A percentile compares a stretch with the other conserved stretches of the same genome.
Conservation (phyloP, 805 yeast genomes). For the Phaffomyces antillensis region DNA sequence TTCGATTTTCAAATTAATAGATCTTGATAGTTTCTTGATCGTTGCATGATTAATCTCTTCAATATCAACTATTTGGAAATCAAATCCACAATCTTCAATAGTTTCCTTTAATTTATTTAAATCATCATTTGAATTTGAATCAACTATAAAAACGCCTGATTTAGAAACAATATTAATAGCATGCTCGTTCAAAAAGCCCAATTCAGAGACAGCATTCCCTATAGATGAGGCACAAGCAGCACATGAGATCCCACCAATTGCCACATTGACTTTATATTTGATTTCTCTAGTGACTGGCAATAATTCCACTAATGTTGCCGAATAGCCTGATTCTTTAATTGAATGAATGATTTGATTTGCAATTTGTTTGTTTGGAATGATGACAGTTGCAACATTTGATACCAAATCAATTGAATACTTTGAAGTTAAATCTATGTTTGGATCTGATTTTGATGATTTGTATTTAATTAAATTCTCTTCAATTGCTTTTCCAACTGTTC, state of each 20-base stretch:
- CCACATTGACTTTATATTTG: conserved; percentile 47
- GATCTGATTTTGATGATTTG: conserved; percentile 2
- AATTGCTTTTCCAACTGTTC: conserved; percentile 40
- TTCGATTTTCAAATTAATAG: conserved; percentile 46
- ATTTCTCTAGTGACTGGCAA: conserved; percentile 47
- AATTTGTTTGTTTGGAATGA: conserved; percentile 44
- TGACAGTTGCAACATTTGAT: conserved; percentile 44
- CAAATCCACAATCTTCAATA: conserved; percentile 64
- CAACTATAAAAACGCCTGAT: conserved; percentile 54
- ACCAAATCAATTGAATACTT: conserved; percentile 44
- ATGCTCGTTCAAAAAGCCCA: conserved; percentile 47
- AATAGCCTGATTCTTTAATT: conserved; percentile 41
- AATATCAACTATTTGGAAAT: conserved; percentile 39
- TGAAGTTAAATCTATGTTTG: conserved; percentile 8
- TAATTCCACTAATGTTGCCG: conserved; percentile 48
- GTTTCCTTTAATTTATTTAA: conserved; percentile 38
- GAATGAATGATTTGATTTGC: conserved; percentile 42
- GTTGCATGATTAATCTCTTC: conserved; percentile 40
- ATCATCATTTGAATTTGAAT: conserved; percentile 29
- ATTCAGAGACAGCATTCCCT: conserved; percentile 34
- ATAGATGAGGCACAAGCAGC: conserved; percentile 62
- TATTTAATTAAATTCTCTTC: conserved; percentile 16
- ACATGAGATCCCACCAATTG: conserved; percentile 71
- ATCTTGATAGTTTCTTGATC: conserved; percentile 43
- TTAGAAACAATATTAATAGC: conserved; percentile 55